Percentiles rank a stretch among this genome's conserved stretches.
Conservation (phyloP, 176 grass and related monocot species). For the Triticum timopheevii region DNA sequence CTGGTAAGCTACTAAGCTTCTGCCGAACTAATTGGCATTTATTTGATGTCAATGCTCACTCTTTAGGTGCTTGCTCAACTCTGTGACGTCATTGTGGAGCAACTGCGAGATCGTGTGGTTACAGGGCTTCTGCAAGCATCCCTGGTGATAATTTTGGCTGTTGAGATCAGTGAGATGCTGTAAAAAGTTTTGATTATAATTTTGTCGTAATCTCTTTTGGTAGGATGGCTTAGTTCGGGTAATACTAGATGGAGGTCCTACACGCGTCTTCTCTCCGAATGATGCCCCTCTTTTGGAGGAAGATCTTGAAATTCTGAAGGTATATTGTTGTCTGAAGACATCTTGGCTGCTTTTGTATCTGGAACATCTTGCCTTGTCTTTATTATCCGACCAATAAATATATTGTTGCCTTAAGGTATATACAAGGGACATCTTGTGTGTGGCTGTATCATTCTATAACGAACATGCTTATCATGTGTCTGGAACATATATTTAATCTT, state of each 20-base stretch:
- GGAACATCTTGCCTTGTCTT: too few species aligned
- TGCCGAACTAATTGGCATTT: conserved; percentile 6
- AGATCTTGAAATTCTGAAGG: conserved; percentile 97
- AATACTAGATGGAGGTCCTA: conserved; percentile 93
- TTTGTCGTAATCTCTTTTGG: conserved; percentile 21
- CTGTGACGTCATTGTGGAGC: conserved; percentile 84
- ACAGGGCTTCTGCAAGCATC: conserved; percentile 97
- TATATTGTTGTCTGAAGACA: not conserved
- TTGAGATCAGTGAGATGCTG: conserved; percentile 9
- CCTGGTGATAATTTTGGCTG: conserved; percentile 60
- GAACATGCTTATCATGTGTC: not conserved
- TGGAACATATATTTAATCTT: conserved; percentile 16
- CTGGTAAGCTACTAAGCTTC: conserved; percentile 23
- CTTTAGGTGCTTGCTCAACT: conserved; percentile 89
- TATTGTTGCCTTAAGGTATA: not conserved
- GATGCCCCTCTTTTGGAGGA: conserved; percentile 82
- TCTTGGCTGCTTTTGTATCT: not conserved
- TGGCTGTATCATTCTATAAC: not conserved
- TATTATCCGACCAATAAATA: too few species aligned
- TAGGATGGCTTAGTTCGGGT: conserved; percentile 95
- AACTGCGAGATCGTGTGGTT: conserved; percentile 89
- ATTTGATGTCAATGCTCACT: conserved; percentile 28
- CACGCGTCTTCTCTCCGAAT: conserved; percentile 69
- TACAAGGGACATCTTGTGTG: not conserved
- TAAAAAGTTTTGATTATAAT: conserved; percentile 26